Evolutionary conservation across 2,329 filamentous ascomycete species (phyloP).

Genomic region (Daldinia eschscholtzii): DNA sequence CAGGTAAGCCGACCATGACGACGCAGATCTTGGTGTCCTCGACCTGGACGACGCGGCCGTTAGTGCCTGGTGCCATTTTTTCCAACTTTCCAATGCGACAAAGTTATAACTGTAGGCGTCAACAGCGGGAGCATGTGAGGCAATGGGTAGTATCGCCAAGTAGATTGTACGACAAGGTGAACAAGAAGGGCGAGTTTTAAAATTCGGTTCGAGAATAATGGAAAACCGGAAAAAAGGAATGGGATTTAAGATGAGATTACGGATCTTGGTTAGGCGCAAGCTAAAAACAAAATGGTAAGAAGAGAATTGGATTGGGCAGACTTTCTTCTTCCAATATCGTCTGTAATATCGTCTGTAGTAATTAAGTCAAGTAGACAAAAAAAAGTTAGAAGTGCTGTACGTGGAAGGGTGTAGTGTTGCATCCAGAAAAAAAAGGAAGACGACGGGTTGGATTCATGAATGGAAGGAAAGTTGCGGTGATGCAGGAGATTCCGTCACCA

Average conservation of each 20-base stretch:
- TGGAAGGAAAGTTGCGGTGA: conserved; percentile 41
- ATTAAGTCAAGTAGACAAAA: not conserved
- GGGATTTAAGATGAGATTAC: conserved; percentile 25
- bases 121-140: conserved; percentile 46
- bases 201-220: conserved; percentile 27
- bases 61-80: conserved; percentile 59
- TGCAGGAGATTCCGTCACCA: conserved; percentile 51
- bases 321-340: not conserved
- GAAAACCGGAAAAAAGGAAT: conserved; percentile 29
- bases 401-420: conserved; percentile 24
- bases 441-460: conserved; percentile 4
- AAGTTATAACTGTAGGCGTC: conserved; percentile 19
- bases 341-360: not conserved
- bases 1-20: conserved; percentile 97
- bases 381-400: not conserved
- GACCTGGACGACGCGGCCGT: conserved; percentile 83
- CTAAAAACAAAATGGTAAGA: conserved; percentile 37
- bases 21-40: conserved; percentile 98
- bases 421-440: conserved; percentile 33
- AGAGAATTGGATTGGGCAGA: not conserved
- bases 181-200: conserved; percentile 22
- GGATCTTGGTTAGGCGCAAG: conserved; percentile 28
- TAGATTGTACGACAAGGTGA: not conserved
- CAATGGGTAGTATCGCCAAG: conserved; percentile 16
- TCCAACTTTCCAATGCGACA: conserved; percentile 44